Evolutionary conservation across 352 stramenopile genomes (phyloP).

Genomic region (Globisporangium orthogonon): DNA sequence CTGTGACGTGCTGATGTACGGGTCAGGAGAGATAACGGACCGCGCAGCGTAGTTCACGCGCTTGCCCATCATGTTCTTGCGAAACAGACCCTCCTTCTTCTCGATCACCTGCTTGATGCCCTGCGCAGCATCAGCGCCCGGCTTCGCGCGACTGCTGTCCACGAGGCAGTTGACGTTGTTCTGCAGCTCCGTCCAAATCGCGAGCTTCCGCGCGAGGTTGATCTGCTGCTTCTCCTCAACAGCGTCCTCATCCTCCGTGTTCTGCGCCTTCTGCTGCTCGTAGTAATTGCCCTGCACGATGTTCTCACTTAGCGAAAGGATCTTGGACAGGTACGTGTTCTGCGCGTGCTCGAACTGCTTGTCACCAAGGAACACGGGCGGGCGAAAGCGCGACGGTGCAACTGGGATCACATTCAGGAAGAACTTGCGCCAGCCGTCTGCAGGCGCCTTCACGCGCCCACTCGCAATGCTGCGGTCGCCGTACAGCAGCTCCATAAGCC

Average conservation of each 20-base stretch:
- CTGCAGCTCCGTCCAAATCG: constrained; percentile 97
- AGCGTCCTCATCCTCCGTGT: constrained; percentile 51
- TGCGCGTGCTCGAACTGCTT: constrained; percentile 97
- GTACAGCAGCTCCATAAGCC: constrained; percentile 92
- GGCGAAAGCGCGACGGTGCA: constrained; percentile 97
- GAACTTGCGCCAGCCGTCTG: constrained; percentile 90
- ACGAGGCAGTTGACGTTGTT: constrained; percentile 84
- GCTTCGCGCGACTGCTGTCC: constrained; percentile 73
- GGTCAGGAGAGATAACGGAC: constrained; percentile 99
- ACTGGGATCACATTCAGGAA: constrained; percentile 96
- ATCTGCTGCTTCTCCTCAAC: constrained; percentile 46
- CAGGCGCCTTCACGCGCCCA: constrained; percentile 26
- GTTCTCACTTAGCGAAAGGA: constrained; percentile 90
- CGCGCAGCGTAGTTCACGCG: constrained; percentile 99
- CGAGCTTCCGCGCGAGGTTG: constrained; percentile 89
- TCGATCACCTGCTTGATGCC: constrained; percentile 98
- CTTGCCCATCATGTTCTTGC: constrained; percentile 98
- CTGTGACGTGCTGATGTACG: constrained; percentile 99
- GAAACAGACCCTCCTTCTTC: constrained; percentile 99
- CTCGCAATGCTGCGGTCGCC: constrained; percentile 74
- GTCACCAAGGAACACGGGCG: constrained; percentile 93
- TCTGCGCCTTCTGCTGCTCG: constrained; percentile 29
- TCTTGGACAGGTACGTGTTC: constrained; percentile 94
- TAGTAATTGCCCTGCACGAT: constrained; percentile 80
- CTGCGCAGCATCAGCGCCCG: constrained; percentile 55